Percentiles rank a stretch among this genome's conserved stretches.
These are phyloP conservation scores for fission yeast (Schizosaccharomyces pombe) DNA, from an alignment of 805 yeast species.

Conservation along the genomic window ASM294v3 CU329670.1:721001-721500, in stretches of 20 bases:
- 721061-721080: constrained; percentile 58
- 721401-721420: constrained; percentile 46
- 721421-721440: too few species aligned
- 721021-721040: constrained; percentile 23
- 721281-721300: constrained; percentile 74
- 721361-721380: constrained; percentile 33
- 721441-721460: too few species aligned
- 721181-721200: constrained; percentile 57
- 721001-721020: constrained; percentile 78
- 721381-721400: constrained; percentile 51
- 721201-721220: constrained; percentile 28
- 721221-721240: constrained; percentile 30
- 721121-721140: not conserved
- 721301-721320: constrained; percentile 48
- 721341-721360: constrained; percentile 20
- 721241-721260: constrained; percentile 38
- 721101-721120: constrained; percentile 31
- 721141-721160: constrained; percentile 21
- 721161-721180: constrained; percentile 25
- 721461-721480: too few species aligned
- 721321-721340: constrained; percentile 20
- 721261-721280: constrained; percentile 85
- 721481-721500: too few species aligned
- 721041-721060: constrained; percentile 16
- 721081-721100: constrained; percentile 40